Evolutionary conservation across 371 early-diverging fungal species (phyloP), one percentile per base, ranked within the genome.

Genomic region (Mycotypha africana): DNA sequence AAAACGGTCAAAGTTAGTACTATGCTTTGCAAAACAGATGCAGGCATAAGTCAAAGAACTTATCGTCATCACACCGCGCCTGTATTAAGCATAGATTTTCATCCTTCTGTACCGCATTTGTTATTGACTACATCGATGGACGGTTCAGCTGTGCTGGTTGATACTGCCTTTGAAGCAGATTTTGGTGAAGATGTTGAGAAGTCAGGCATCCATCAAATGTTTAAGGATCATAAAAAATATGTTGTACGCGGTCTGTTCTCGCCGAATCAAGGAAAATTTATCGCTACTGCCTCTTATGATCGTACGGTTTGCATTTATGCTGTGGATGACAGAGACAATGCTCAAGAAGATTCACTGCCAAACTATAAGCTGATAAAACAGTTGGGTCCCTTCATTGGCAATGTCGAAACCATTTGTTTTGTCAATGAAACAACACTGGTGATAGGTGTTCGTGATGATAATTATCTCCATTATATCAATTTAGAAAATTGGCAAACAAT

Each of bases 111-210:
- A 17, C 60, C 78, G 4, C 58, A 70, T 31, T 36, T 82, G n/a
- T 62, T 86, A 67, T 45, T 83, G 23, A 79, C 82, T 0, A 74
- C 78, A 0, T 75, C 85, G 11, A 88, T 91, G 89, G 89, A 91
- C 58, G 79, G 81, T 30, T 64, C 78, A 9, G 55, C 53, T 31
- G 71, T 66, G 9, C 54, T 88, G n/a, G 69, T 78, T n/a, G 77
- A 89, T 50, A 65, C 81, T 4, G 37, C 53, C 17, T 53, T 42
- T 42, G 67, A 75, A 12, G 58, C 61, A 15, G 58, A 65, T 24
- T 51, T 56, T 11, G 52, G 50, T 9, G 39, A 53, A 10, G 49
- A 53, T 21, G 14, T 42, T 1, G 58, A 60, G 15, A 42, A 35
- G 10, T 37, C 50, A 6, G 56, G 51, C 0, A 49, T 71, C 7